Conservation (phyloP, 495 filamentous ascomycete genomes). For the Penicillium soppii region DNA sequence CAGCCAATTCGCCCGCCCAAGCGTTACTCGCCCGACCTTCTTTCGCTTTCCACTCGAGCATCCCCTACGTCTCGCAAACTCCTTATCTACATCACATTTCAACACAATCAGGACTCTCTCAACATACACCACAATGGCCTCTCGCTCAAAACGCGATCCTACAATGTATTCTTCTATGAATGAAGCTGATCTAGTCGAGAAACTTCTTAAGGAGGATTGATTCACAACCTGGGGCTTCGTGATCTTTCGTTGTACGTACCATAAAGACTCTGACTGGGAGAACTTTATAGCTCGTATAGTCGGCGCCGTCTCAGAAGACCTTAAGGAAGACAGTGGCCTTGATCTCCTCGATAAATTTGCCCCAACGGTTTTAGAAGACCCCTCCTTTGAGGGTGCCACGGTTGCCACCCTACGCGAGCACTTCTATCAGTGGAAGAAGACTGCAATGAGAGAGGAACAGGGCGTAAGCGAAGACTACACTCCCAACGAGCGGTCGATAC, state of each 20-base stretch:
- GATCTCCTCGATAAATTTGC: conserved; percentile 29
- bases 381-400: conserved; percentile 26
- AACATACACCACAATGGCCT: not conserved
- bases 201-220: conserved; percentile 11
- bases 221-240: conserved; percentile 19
- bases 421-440: conserved; percentile 26
- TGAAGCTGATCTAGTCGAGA: conserved; percentile 22
- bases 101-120: not conserved
- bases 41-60: not conserved
- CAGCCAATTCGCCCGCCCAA: conserved; percentile 1
- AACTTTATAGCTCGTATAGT: conserved; percentile 17
- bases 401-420: conserved; percentile 22
- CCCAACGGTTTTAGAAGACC: conserved; percentile 30
- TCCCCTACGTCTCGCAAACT: conserved; percentile 2
- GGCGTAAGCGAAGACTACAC: not conserved
- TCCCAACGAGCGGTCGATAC: conserved; percentile 16
- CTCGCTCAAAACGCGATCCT: conserved; percentile 2
- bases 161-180: conserved; percentile 2
- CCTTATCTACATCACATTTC: conserved; percentile 1
- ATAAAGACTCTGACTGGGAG: conserved; percentile 28
- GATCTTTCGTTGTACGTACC: conserved; percentile 34
- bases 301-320: conserved; percentile 8
- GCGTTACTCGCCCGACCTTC: not conserved
- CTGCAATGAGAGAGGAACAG: conserved; percentile 18
- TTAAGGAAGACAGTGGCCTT: conserved; percentile 23